Conservation (phyloP, 257 asterid genomes). For the Cynanchum wilfordii region DNA sequence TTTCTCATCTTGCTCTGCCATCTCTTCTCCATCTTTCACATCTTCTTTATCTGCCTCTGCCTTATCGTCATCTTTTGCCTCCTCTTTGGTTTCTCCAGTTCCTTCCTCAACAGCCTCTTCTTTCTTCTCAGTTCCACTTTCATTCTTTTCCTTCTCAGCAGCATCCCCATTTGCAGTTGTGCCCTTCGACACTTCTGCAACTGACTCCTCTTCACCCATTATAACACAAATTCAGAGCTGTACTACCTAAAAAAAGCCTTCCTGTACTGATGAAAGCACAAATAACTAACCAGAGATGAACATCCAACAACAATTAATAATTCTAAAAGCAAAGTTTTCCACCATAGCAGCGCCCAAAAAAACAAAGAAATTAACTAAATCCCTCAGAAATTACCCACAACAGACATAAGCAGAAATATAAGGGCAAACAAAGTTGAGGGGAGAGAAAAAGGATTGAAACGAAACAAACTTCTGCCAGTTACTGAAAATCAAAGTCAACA, state of each 20-base stretch:
- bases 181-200: conserved; percentile 38
- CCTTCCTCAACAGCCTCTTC: conserved; percentile 25
- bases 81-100: conserved; percentile 7
- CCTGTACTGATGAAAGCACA: not conserved
- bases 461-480: not conserved
- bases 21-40: conserved; percentile 19
- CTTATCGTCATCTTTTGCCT: conserved; percentile 11
- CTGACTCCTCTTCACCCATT: conserved; percentile 62
- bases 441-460: not conserved
- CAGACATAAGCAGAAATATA: not conserved
- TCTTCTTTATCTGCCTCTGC: conserved; percentile 40
- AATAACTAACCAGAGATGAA: not conserved
- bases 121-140: conserved; percentile 8
- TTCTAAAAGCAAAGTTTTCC: not conserved
- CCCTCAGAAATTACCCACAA: not conserved
- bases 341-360: not conserved
- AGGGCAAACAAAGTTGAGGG: not conserved
- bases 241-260: conserved; percentile 8
- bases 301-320: not conserved
- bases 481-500: not conserved
- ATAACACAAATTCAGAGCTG: conserved; percentile 14
- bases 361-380: too few relatives aligned
- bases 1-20: conserved; percentile 20
- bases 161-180: conserved; percentile 32
- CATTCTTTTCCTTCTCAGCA: conserved; percentile 5